Conservation (phyloP, 179 eudicot genomes). For the Beta macrorhiza region DNA sequence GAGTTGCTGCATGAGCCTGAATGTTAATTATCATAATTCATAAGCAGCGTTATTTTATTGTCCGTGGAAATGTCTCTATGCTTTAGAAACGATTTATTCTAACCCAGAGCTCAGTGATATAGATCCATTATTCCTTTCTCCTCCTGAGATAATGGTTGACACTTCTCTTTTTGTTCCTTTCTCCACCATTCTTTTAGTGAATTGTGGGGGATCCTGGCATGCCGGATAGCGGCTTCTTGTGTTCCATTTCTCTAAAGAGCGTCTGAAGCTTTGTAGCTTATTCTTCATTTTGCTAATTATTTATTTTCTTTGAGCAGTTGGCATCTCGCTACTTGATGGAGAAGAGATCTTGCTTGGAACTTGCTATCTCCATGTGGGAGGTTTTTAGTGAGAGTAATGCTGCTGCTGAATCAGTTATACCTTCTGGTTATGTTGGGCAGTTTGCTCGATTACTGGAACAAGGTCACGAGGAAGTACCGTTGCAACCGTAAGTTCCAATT, state of each 20-base stretch:
- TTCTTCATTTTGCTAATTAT: background rate
- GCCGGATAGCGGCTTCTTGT: background rate
- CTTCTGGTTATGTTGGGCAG: conserved; percentile 83
- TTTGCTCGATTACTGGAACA: conserved; percentile 82
- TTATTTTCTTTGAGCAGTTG: conserved; percentile 45
- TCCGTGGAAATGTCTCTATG: background rate
- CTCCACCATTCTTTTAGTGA: background rate
- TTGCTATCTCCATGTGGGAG: conserved; percentile 70
- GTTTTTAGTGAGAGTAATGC: conserved; percentile 43
- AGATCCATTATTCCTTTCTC: background rate
- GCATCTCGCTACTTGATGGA: conserved; percentile 86
- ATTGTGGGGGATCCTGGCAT: background rate
- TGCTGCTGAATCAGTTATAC: conserved; percentile 70
- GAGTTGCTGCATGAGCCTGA: background rate
- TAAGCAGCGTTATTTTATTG: background rate
- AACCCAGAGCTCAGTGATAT: background rate
- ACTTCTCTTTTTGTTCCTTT: background rate
- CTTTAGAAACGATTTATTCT: background rate
- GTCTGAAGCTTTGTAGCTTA: background rate
- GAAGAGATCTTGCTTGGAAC: conserved; percentile 72
- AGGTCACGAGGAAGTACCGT: conserved; percentile 42
- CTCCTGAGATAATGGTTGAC: background rate
- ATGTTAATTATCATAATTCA: background rate
- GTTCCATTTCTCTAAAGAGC: background rate
- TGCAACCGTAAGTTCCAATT: conserved; percentile 67